Percentiles rank a stretch among this genome's conserved stretches.
phyloP scores from a whole-genome alignment of 495 filamentous ascomycete genomes.

The Staphylotrichum longicolle region DNA sequence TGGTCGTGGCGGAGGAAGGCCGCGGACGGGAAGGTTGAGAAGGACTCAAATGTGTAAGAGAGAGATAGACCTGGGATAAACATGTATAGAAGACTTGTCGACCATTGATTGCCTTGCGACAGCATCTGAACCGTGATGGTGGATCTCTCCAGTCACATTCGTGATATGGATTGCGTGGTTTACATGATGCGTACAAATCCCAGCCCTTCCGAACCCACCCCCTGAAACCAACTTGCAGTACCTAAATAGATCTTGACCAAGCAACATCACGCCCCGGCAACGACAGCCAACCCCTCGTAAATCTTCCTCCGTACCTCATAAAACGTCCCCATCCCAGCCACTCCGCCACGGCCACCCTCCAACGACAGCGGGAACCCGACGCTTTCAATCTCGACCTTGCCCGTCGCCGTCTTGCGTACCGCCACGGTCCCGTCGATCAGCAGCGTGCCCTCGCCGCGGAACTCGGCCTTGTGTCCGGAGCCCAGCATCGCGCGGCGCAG shows the following conservation, averaged over 20 bases:
- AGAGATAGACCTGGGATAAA: too few species aligned
- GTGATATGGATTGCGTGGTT: too few species aligned
- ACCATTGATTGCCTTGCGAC: too few species aligned
- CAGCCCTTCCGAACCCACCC: too few species aligned
- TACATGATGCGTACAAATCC: too few species aligned
- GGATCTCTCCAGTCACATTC: too few species aligned
- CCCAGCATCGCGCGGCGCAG: conserved; percentile 77
- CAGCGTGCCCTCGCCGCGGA: conserved; percentile 87
- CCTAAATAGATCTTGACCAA: not conserved
- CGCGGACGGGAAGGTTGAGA: not conserved
- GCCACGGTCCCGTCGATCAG: conserved; percentile 84
- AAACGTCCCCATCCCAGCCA: conserved; percentile 29
- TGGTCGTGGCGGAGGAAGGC: not conserved
- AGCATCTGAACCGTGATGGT: too few species aligned
- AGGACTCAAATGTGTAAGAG: not conserved
- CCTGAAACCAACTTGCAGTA: too few species aligned
- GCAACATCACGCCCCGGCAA: conserved; percentile 29
- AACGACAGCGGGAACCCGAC: conserved; percentile 48
- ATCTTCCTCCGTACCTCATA: conserved; percentile 36
- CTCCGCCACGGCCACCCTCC: conserved; percentile 33
- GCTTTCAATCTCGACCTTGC: conserved; percentile 86
- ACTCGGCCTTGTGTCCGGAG: conserved; percentile 84
- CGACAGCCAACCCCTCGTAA: conserved; percentile 39
- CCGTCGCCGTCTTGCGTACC: conserved; percentile 83
- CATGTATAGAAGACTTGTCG: too few species aligned